Evolutionary conservation across 192 early-diverging fungal genomes (phyloP), one percentile per base, ranked within the genome.

Genomic region (Phlyctochytrium planicorne): DNA sequence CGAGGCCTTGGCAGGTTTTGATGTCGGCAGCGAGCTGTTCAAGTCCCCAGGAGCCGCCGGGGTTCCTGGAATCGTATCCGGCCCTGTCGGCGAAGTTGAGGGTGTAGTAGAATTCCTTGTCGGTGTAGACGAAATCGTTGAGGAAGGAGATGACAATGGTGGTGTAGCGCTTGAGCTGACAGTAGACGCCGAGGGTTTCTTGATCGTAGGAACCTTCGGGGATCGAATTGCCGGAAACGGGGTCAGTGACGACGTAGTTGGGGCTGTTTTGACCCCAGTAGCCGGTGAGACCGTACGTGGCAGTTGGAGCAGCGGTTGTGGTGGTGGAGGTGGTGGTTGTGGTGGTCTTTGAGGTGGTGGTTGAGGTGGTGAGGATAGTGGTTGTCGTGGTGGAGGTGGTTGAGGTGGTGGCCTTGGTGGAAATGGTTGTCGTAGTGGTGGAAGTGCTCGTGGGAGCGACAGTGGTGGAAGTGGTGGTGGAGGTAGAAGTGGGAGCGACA

Each of bases 351-450:
- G 20, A 47, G 40, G 40, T 47, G 40, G 40, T 20, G 6, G 6
- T 47, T 47, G 40, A 47, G n/a, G n/a, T n/a, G n/a, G n/a, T n/a
- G n/a, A n/a, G n/a, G n/a, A n/a, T n/a, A n/a, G n/a, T n/a, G n/a
- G 40, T 47, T 47, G 40, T n/a, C 40, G 40, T 47, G 40, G 40
- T 47, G 40, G 40, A 14, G 40, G 40, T 47, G 40, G 40, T 47
- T 6, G 10, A 14, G 40, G 40, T 20, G 40, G 40, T 47, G 20
- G 40, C 20, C 20, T 6, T 20, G 40, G 40, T 47, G 10, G 40
- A 47, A 47, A 20, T 14, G 40, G 10, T 47, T 47, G 40, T 47
- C 40, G 40, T 47, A 47, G 40, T 47, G 40, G 40, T 47, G 40
- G 40, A 14, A 20, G 40, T 47, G 40, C 10, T 47, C 20, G 40